Percentiles rank a stretch among this genome's conserved stretches.
These are phyloP conservation scores for Aspergillus costaricaensis DNA, from an alignment of 2,329 filamentous ascomycete species.

Conservation along the genomic window DNA sequence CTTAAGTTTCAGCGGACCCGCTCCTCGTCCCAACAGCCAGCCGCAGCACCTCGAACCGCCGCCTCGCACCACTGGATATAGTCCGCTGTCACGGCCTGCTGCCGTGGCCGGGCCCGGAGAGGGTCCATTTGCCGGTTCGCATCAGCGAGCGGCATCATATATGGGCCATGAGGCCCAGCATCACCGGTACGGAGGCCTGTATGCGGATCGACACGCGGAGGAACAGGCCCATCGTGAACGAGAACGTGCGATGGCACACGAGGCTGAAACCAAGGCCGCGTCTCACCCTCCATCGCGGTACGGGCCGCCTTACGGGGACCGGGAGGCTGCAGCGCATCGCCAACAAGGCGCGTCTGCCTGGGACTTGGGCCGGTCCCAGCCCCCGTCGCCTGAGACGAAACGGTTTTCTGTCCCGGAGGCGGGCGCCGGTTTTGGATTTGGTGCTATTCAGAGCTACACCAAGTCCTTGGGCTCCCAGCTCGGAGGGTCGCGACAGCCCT, in stretches of 20 bases:
- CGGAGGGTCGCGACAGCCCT: conserved; percentile 34
- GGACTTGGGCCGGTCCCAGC: conserved; percentile 42
- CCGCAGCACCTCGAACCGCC: conserved; percentile 41
- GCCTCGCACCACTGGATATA: conserved; percentile 37
- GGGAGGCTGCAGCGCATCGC: conserved; percentile 33
- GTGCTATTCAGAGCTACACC: conserved; percentile 44
- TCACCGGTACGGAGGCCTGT: conserved; percentile 35
- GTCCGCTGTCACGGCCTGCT: conserved; percentile 34
- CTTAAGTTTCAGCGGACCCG: conserved; percentile 47
- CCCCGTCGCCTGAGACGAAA: conserved; percentile 41
- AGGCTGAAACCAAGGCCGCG: conserved; percentile 31
- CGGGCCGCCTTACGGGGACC: conserved; percentile 35
- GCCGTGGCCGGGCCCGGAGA: conserved; percentile 26
- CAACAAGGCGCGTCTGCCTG: conserved; percentile 32
- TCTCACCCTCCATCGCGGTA: conserved; percentile 32
- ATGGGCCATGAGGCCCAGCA: conserved; percentile 34
- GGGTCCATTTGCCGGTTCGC: conserved; percentile 23
- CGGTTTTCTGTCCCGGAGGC: conserved; percentile 37
- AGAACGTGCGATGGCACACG: conserved; percentile 32
- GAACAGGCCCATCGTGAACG: conserved; percentile 39
- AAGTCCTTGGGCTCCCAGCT: conserved; percentile 45
- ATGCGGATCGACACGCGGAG: conserved; percentile 39
- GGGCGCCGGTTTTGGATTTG: conserved; percentile 39
- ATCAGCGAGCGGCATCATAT: conserved; percentile 33
- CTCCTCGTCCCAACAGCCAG: conserved; percentile 46